Conservation (phyloP, 2,329 filamentous ascomycete species). For the Penicillium crustosum region DNA sequence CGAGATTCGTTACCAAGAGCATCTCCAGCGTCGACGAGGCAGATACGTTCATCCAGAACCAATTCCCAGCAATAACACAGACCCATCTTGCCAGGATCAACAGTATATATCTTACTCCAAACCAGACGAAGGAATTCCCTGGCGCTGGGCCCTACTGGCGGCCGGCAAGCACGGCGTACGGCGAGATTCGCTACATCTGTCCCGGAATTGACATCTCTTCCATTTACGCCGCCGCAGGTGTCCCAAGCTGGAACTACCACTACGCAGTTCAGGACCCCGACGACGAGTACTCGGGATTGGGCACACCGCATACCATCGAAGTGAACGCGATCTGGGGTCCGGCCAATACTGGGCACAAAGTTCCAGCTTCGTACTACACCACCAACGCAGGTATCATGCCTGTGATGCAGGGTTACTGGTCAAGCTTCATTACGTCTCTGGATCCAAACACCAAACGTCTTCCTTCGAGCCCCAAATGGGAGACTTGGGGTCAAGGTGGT, state of each 20-base stretch:
- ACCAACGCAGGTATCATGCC: slow-evolving; percentile 60
- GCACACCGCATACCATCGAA: slow-evolving; percentile 68
- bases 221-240: slow-evolving; percentile 35
- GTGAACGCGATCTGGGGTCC: slow-evolving; percentile 67
- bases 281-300: slow-evolving; percentile 55
- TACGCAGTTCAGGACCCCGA: slow-evolving; percentile 65
- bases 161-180: slow-evolving; percentile 59
- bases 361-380: slow-evolving; percentile 57
- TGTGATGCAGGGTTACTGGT: slow-evolving; percentile 70
- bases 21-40: slow-evolving; percentile 51
- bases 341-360: slow-evolving; percentile 49
- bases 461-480: slow-evolving; percentile 53
- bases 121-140: slow-evolving; percentile 48
- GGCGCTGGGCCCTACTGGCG: slow-evolving; percentile 58
- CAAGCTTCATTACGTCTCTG: slow-evolving; percentile 66
- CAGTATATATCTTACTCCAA: slow-evolving; percentile 55
- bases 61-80: slow-evolving; percentile 58
- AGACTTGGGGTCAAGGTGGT: slow-evolving; percentile 39
- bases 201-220: slow-evolving; percentile 58
- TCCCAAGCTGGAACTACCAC: slow-evolving; percentile 64
- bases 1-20: slow-evolving; percentile 56
- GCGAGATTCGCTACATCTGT: slow-evolving; percentile 66
- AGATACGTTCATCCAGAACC: slow-evolving; percentile 57
- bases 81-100: slow-evolving; percentile 55
- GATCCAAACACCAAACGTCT: slow-evolving; percentile 63